phyloP scores from a whole-genome alignment of 257 asterid genomes.

The Penstemon davidsonii region DNA sequence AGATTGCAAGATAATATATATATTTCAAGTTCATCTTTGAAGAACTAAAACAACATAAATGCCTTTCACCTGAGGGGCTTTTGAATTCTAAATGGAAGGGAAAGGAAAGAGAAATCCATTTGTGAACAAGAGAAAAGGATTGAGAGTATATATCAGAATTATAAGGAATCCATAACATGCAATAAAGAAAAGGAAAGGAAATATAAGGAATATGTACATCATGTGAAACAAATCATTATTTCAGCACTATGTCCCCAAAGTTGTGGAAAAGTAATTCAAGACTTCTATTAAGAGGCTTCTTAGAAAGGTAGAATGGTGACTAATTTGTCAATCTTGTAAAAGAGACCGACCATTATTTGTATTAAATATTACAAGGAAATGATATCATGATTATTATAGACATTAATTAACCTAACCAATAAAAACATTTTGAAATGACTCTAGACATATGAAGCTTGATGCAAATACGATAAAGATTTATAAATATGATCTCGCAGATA shows the following conservation, averaged over 20 bases:
- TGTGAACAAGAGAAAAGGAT: conserved; percentile 1
- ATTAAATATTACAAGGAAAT: too few species aligned
- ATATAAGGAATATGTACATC: conserved; percentile 1
- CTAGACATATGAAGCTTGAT: too few species aligned
- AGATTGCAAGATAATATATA: too few species aligned
- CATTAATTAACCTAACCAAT: too few species aligned
- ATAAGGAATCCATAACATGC: conserved; percentile 4
- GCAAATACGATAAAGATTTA: too few species aligned
- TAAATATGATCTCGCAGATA: too few species aligned
- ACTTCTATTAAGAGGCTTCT: background rate
- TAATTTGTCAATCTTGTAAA: too few species aligned
- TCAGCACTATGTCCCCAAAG: background rate
- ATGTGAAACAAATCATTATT: conserved; percentile 10
- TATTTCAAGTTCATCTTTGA: background rate
- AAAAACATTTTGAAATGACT: too few species aligned
- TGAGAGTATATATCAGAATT: conserved; percentile 10
- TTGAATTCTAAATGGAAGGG: conserved; percentile 10
- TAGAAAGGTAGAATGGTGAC: too few species aligned
- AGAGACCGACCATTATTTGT: too few species aligned
- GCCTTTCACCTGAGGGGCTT: conserved; percentile 4
- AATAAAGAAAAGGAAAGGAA: background rate
- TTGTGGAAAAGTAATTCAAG: background rate
- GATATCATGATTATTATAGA: too few species aligned
- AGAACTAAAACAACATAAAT: background rate
- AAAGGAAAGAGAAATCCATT: conserved; percentile 16